Conservation (phyloP, 1,139 yeast genomes). For the Tardiomyces blankii region DNA sequence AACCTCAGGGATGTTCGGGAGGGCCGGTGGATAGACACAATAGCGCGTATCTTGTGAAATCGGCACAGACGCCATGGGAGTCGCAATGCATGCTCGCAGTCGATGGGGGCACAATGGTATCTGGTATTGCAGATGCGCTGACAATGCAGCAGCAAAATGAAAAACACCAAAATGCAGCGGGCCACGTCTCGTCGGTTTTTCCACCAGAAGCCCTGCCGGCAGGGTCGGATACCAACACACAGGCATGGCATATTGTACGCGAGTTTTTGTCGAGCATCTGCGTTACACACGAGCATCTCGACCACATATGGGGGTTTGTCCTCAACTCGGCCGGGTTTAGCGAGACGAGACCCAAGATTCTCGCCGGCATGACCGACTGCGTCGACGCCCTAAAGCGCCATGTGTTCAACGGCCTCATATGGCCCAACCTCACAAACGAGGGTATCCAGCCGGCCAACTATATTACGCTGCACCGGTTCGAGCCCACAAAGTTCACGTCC, state of each 20-base stretch:
- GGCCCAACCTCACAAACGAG: slow-evolving; percentile 61
- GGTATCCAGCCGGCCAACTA: slow-evolving; percentile 20
- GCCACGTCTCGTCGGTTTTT: neutral
- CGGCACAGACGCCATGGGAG: slow-evolving; percentile 32
- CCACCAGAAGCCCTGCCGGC: neutral
- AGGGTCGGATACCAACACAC: slow-evolving; percentile 7
- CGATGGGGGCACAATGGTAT: slow-evolving; percentile 73
- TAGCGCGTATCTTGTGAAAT: slow-evolving; percentile 56
- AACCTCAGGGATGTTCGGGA: slow-evolving; percentile 49
- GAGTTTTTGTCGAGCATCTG: slow-evolving; percentile 33
- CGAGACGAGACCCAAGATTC: slow-evolving; percentile 26
- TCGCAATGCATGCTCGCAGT: slow-evolving; percentile 38
- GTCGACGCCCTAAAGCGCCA: slow-evolving; percentile 40
- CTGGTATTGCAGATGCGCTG: slow-evolving; percentile 46
- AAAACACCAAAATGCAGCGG: neutral
- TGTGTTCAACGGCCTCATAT: slow-evolving; percentile 61
- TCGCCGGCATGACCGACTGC: slow-evolving; percentile 48
- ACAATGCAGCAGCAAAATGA: neutral
- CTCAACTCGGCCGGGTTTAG: slow-evolving; percentile 58
- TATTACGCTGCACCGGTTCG: slow-evolving; percentile 14
- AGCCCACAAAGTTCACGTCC: slow-evolving; percentile 4
- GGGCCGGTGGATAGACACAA: slow-evolving; percentile 65
- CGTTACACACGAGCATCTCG: slow-evolving; percentile 77
- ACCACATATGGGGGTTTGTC: slow-evolving; percentile 61
- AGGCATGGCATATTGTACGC: slow-evolving; percentile 28